phyloP scores from a whole-genome alignment of 371 early-diverging fungal genomes.

The Fennellomyces sp. region DNA sequence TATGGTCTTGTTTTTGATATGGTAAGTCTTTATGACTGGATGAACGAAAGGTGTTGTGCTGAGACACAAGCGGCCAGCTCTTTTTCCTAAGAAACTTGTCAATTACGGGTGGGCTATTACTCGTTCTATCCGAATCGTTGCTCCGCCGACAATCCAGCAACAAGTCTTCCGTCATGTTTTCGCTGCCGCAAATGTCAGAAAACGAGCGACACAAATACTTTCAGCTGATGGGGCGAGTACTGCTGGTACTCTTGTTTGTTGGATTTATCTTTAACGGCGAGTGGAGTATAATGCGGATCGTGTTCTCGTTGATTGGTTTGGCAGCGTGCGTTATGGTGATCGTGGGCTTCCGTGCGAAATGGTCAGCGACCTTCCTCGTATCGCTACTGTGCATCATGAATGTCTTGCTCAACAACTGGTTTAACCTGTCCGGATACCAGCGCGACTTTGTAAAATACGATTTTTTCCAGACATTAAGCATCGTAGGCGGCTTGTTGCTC shows the following conservation, averaged over 20 bases:
- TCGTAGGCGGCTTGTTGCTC: constrained; percentile 91
- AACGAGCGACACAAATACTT: constrained; percentile 81
- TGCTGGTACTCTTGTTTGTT: constrained; percentile 88
- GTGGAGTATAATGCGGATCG: constrained; percentile 65
- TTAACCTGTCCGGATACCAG: constrained; percentile 71
- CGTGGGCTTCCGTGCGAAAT: constrained; percentile 94
- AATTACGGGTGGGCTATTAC: constrained; percentile 86
- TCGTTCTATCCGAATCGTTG: constrained; percentile 79
- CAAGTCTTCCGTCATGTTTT: constrained; percentile 57
- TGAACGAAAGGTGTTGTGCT: too few species aligned
- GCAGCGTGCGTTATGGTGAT: constrained; percentile 90
- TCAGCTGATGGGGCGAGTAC: constrained; percentile 85
- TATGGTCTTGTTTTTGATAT: constrained; percentile 91
- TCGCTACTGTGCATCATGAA: constrained; percentile 86
- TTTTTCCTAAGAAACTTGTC: constrained; percentile 91
- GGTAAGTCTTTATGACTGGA: constrained; percentile 20
- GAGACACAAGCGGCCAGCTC: constrained; percentile 27
- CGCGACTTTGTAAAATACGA: constrained; percentile 94
- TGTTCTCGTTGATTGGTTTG: constrained; percentile 71
- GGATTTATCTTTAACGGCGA: constrained; percentile 85
- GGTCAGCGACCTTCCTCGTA: constrained; percentile 88
- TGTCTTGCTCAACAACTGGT: constrained; percentile 93
- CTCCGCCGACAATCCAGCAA: constrained; percentile 32
- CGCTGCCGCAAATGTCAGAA: constrained; percentile 80
- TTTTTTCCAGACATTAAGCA: constrained; percentile 96